Base-by-base conservation (phyloP, 164 flowering plant genomes). In the Aristolochia californica region DNA sequence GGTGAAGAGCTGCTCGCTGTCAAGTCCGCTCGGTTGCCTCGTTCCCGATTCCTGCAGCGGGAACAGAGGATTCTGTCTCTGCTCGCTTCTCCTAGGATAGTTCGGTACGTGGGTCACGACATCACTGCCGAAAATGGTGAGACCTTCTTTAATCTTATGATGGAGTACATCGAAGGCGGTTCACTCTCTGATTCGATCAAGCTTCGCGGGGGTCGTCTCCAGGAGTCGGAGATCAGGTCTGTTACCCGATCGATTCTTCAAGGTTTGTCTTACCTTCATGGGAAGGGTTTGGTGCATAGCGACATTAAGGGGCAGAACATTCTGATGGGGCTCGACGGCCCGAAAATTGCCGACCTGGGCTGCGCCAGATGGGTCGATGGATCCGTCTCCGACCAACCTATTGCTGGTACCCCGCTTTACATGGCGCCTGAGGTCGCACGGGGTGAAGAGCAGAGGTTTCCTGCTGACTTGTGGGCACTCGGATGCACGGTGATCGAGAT, bases 391-490 rank as follows among this genome's bases (percentile, higher is more conserved):
- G 17, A 44, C 9, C 23, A 55, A 14, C 23, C 20, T 15, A 62
- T 82, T 55, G 64, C 77, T 15, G 96, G 96, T 0, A 83, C 96
- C 17, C 95, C 96, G 26, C 57, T 72, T 50, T 88, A 74, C 54
- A 91, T 91, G 98, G 77, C 95, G 20, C 98, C 98, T 11, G 98
- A 91, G 61, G 95, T 84, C 38, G 89, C 81, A 0, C 71, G 84
- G 0, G 84, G 90, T 3, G 84, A 84, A 50, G 79, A 73, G 24
- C 98, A 91, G 68, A 77, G 93, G 5, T 71, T 62, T 10, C 61
- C 79, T 9, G 80, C 91, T 5, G 98, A 91, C 59, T 53, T 91
- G 0, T 91, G 98, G 98, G 79, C 91, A 7, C 49, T 88, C 23
- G 96, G 96, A 15, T 88, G 98, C 53, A 80, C 87, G 7, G 59